Conservation (phyloP, 768 basidiomycete genomes). For the Pisolithus orientalis region DNA sequence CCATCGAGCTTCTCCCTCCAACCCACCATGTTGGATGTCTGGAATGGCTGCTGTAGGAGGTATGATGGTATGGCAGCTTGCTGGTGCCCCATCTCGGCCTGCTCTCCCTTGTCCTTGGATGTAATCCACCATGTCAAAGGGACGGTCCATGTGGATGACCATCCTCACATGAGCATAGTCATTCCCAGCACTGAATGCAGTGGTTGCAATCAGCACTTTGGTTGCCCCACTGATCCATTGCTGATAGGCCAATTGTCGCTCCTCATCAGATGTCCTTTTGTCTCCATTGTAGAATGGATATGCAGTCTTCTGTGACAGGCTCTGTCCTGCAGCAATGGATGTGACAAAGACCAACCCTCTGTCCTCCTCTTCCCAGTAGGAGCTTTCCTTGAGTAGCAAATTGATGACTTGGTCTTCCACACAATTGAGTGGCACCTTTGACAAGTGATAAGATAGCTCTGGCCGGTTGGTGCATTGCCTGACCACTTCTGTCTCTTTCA, state of each 20-base stretch:
- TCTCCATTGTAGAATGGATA: slow-evolving; percentile 11
- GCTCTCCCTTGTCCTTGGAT: slow-evolving; percentile 15
- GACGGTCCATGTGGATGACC: slow-evolving; percentile 12
- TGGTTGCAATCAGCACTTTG: slow-evolving; percentile 11
- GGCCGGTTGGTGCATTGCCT: neutral
- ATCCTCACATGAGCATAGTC: slow-evolving; percentile 15
- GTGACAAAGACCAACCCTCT: slow-evolving; percentile 8
- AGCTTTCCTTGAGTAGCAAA: too few relatives aligned
- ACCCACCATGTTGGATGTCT: neutral
- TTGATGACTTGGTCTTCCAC: too few relatives aligned
- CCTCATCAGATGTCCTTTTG: neutral
- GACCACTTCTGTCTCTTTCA: neutral
- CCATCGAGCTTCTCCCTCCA: neutral
- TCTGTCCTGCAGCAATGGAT: slow-evolving; percentile 1
- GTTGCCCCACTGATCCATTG: slow-evolving; percentile 7
- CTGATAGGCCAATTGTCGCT: neutral
- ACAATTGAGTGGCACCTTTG: neutral
- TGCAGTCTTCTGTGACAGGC: neutral
- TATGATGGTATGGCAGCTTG: neutral
- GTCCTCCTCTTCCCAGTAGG: neutral
- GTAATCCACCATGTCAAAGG: slow-evolving; percentile 12
- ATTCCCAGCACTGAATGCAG: slow-evolving; percentile 19
- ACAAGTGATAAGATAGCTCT: slow-evolving; percentile 9
- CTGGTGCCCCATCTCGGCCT: slow-evolving; percentile 11
- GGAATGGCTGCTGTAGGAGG: neutral